phyloP scores from a whole-genome alignment of 176 grass and related monocot genomes.

The Elaeis guineensis region DNA sequence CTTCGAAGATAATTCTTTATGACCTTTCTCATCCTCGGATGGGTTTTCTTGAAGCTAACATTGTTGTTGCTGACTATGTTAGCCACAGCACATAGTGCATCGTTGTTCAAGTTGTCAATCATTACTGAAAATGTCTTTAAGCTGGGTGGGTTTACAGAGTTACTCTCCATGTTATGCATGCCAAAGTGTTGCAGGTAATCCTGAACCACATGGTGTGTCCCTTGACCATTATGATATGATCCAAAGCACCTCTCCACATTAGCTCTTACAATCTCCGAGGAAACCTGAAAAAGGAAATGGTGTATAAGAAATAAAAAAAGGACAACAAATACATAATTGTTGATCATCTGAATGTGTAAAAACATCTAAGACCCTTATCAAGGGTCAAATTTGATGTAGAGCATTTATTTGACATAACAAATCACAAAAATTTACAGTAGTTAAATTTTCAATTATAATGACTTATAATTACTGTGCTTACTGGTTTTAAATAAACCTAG shows the following conservation, averaged over 20 bases:
- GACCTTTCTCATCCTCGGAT: slow-evolving; percentile 15
- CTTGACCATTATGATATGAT: slow-evolving; percentile 1
- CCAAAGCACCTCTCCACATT: slow-evolving; percentile 26
- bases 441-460: too few species aligned
- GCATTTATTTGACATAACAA: too few species aligned
- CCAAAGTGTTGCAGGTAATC: slow-evolving; percentile 18
- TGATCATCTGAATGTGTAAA: too few species aligned
- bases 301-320: too few species aligned
- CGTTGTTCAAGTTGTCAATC: slow-evolving; percentile 16
- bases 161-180: slow-evolving; percentile 5
- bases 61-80: slow-evolving; percentile 21
- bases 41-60: slow-evolving; percentile 22
- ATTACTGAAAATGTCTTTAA: slow-evolving; percentile 15
- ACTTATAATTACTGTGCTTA: too few species aligned
- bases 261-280: slow-evolving; percentile 20
- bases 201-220: slow-evolving; percentile 21
- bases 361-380: too few species aligned
- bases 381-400: too few species aligned
- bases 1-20: slow-evolving; percentile 19
- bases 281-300: slow-evolving; percentile 16
- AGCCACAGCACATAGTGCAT: slow-evolving; percentile 22
- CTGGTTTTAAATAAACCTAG: too few species aligned
- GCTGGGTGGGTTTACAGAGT: not conserved
- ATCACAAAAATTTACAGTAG: too few species aligned
- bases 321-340: too few species aligned